phyloP scores from a whole-genome alignment of 257 asterid species.

The Plectranthus barbatus region DNA sequence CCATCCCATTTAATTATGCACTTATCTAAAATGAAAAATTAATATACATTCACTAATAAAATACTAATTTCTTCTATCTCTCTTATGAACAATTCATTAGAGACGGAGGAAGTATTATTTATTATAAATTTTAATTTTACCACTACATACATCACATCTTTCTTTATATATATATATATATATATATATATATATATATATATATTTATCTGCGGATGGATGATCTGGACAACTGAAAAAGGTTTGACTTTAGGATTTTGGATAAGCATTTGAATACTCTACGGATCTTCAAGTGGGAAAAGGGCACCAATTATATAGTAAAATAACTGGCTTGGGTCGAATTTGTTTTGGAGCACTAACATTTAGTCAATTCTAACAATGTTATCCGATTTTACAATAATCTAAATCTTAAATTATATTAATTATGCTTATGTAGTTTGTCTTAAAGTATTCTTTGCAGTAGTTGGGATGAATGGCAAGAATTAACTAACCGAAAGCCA shows the following conservation, averaged over 20 bases:
- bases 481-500: constrained; percentile 22
- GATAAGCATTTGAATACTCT: constrained; percentile 23
- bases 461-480: constrained; percentile 14
- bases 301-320: constrained; percentile 19
- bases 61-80: too few relatives aligned
- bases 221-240: constrained; percentile 13
- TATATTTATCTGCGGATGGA: background rate
- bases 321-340: background rate
- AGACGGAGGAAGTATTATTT: too few relatives aligned
- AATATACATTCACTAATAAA: too few relatives aligned
- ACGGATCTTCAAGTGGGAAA: constrained; percentile 17
- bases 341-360: constrained; percentile 24
- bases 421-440: constrained; percentile 19
- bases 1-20: too few relatives aligned
- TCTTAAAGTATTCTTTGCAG: constrained; percentile 7
- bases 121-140: too few relatives aligned
- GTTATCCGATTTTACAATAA: constrained; percentile 6
- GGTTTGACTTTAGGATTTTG: constrained; percentile 30
- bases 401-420: constrained; percentile 3
- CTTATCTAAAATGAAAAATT: too few relatives aligned
- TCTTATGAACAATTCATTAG: too few relatives aligned
- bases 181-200: too few relatives aligned
- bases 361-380: constrained; percentile 13
- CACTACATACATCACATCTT: too few relatives aligned
- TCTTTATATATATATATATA: too few relatives aligned